Base-by-base conservation (phyloP, 306 rosid species). In the Potentilla sterilis region DNA sequence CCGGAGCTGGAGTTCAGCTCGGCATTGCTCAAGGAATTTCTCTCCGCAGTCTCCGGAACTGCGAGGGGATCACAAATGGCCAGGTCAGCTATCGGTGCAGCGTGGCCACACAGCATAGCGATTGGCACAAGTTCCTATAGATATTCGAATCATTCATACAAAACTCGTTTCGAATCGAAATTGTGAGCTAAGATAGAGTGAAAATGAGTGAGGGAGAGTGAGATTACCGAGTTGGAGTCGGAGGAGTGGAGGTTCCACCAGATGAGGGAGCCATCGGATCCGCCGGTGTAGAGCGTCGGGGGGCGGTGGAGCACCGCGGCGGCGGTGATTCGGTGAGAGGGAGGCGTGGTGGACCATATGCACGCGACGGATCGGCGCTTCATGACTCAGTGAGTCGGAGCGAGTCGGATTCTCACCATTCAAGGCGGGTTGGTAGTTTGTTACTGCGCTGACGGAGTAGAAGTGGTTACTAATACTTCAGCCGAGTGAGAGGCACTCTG, bases 241-340 rank as follows among this genome's bases (percentile, higher is more conserved):
- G 81, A 3, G 77, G 38, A 61, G 41, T 88, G 87, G 51, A 92
- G 75, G 85, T 86, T 81, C 97, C 97, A 92, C 97, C 96, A 90
- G 91, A 95, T 82, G 87, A 95, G 81, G 79, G 96, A 92, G 83
- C 99, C 99, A 81, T 95, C 96, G 73, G 97, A 92, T 92, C 97
- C 97, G 65, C 92, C 96, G 83, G 97, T 92, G 84, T 89, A 95
- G 59, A 90, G 85, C 55, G 97, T 75, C 4, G 89, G 90, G 6
- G 93, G 96, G 14, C 79, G 84, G 61, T 68, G 32, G 69, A 91
- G 85, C 51, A 80, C 85, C 40, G 96, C 87, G 2, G 83, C 85
- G 83, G 97, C 92, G 43, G 97, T 95, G 35, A 88, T 88, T 21
- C 79, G 79, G 83, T 91, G 96, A 47, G 96, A 87, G 63, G 89